These are phyloP conservation scores for Cladosporium sp. DNA, from an alignment of 2,329 filamentous ascomycete genomes.

Conservation along the genomic window DNA sequence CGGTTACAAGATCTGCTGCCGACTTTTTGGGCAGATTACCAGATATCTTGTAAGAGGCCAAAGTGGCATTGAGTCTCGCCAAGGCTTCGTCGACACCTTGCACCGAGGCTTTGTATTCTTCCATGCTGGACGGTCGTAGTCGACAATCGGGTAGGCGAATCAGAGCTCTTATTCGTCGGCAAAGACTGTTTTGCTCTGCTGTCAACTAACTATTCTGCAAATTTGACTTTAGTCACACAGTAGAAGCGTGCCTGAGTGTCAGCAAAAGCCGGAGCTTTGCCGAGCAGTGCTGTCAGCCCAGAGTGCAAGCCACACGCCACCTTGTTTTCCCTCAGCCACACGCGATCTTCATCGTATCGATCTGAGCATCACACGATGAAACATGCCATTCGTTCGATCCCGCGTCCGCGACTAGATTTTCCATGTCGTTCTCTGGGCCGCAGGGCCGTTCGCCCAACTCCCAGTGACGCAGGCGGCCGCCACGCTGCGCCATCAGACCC, in stretches of 20 bases:
- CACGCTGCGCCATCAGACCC: not conserved
- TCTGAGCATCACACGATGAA: not conserved
- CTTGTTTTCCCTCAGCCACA: not conserved
- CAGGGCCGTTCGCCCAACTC: not conserved
- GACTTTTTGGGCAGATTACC: constrained; percentile 9
- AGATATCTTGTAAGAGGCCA: constrained; percentile 26
- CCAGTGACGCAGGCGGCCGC: not conserved
- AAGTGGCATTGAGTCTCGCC: constrained; percentile 27
- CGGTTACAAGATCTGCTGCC: not conserved
- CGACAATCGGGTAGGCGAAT: not conserved
- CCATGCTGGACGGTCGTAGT: constrained; percentile 19
- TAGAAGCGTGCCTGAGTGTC: not conserved
- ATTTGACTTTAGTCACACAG: too few relatives aligned
- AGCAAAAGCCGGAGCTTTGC: constrained; percentile 2
- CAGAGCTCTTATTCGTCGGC: not conserved
- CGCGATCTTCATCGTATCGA: not conserved
- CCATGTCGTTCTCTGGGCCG: not conserved
- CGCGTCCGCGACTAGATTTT: not conserved
- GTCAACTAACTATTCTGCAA: not conserved
- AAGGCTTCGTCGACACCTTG: constrained; percentile 28
- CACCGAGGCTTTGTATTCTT: constrained; percentile 27
- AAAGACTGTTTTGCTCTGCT: not conserved
- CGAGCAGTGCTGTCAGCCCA: not conserved
- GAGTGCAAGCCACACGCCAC: not conserved
- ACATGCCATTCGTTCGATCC: not conserved